phyloP scores from a whole-genome alignment of 768 basidiomycete genomes.

The Lentinula sp. region DNA sequence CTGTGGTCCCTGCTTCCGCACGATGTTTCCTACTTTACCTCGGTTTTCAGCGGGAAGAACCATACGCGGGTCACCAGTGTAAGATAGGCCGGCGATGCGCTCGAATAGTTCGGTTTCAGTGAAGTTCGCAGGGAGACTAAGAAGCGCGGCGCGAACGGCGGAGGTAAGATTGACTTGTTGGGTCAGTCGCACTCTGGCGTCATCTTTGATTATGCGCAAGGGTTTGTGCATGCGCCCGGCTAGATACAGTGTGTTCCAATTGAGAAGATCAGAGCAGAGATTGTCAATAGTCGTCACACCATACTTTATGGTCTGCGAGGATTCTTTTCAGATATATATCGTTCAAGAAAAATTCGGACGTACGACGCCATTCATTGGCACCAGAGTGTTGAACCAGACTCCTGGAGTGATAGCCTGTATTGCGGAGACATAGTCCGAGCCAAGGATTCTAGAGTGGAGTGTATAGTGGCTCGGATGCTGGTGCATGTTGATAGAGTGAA shows the following conservation, averaged over 20 bases:
- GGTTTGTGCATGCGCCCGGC: constrained; percentile 98
- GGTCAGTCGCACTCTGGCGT: constrained; percentile 85
- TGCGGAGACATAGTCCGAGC: constrained; percentile 74
- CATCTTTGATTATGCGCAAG: constrained; percentile 86
- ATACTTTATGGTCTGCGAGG: constrained; percentile 83
- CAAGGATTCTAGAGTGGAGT: constrained; percentile 76
- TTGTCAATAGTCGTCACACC: constrained; percentile 90
- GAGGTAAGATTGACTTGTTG: constrained; percentile 92
- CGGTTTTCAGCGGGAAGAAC: constrained; percentile 91
- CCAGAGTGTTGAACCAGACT: constrained; percentile 94
- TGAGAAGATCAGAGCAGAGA: constrained; percentile 83
- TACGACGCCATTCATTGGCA: constrained; percentile 80
- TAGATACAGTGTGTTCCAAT: constrained; percentile 91
- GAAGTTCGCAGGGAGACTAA: constrained; percentile 80
- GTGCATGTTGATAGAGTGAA: constrained; percentile 93
- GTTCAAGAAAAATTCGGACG: constrained; percentile 24
- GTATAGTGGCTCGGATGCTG: constrained; percentile 92
- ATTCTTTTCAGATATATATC: background rate
- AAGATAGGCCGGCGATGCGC: constrained; percentile 80
- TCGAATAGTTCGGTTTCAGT: constrained; percentile 79
- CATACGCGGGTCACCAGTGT: constrained; percentile 92
- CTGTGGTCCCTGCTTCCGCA: constrained; percentile 71
- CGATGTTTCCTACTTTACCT: constrained; percentile 91
- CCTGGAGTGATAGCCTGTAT: constrained; percentile 77
- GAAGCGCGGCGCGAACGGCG: constrained; percentile 84